Evolutionary conservation across 768 basidiomycete species (phyloP).

Genomic region (Mycena vulgaris): DNA sequence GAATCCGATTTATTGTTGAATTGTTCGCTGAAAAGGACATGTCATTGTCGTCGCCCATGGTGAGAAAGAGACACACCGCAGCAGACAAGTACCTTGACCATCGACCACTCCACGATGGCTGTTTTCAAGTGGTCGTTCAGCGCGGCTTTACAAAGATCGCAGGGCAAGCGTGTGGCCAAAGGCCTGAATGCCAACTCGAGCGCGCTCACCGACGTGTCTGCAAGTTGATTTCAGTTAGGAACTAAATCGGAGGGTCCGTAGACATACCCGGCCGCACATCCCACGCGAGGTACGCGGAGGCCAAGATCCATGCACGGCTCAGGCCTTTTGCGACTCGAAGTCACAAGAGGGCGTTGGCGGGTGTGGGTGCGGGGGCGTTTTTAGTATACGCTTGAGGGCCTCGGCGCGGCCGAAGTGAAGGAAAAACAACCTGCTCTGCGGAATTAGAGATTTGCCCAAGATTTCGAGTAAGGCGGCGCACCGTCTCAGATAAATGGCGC

Average conservation of each 20-base stretch:
- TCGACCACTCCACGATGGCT: background rate
- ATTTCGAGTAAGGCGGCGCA: background rate
- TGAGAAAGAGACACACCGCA: no score
- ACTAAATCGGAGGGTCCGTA: background rate
- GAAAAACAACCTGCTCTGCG: constrained; percentile 68
- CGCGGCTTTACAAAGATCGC: background rate
- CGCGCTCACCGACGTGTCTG: background rate
- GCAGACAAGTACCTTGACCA: constrained; percentile 2
- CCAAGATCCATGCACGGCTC: background rate
- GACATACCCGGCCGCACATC: background rate
- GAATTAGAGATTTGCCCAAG: background rate
- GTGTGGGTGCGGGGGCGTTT: constrained; percentile 82
- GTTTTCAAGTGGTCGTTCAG: background rate
- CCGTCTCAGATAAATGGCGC: constrained; percentile 83
- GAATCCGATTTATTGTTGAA: no score
- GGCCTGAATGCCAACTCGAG: background rate
- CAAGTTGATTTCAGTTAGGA: background rate
- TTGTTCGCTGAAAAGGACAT: no score
- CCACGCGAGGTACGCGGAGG: constrained; percentile 3
- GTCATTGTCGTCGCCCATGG: no score
- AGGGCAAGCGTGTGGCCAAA: background rate
- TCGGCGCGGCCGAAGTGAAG: constrained; percentile 87
- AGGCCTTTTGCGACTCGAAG: background rate
- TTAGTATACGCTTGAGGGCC: constrained; percentile 83
- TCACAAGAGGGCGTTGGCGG: constrained; percentile 62